Percentiles rank a stretch among this genome's conserved stretches.
Conservation (phyloP, 2,329 filamentous ascomycete species). For the Aspergillus calidoustus region DNA sequence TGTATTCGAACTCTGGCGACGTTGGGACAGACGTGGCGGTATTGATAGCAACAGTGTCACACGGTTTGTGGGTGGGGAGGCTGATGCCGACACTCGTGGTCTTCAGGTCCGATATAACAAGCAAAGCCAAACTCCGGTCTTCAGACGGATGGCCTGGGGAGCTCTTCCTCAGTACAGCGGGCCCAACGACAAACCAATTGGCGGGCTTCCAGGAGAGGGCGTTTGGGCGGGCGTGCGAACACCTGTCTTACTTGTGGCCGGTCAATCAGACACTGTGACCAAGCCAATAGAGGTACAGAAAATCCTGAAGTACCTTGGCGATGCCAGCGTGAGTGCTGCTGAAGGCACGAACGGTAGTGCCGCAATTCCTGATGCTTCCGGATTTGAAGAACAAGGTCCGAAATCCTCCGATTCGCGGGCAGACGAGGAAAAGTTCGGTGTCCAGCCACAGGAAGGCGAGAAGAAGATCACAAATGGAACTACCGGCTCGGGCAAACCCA, state of each 20-base stretch:
- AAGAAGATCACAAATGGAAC: constrained; percentile 20
- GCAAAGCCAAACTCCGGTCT: constrained; percentile 81
- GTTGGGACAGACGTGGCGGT: constrained; percentile 80
- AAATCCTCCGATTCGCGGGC: constrained; percentile 23
- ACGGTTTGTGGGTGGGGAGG: constrained; percentile 64
- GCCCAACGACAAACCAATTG: constrained; percentile 51
- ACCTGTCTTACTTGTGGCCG: constrained; percentile 79
- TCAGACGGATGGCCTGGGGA: constrained; percentile 79
- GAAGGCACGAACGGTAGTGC: constrained; percentile 32
- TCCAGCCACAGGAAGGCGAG: constrained; percentile 29
- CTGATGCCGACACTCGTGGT: constrained; percentile 46
- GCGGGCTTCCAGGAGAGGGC: constrained; percentile 71
- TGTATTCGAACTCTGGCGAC: constrained; percentile 76
- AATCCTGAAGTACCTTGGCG: constrained; percentile 58
- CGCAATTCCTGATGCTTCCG: constrained; percentile 38
- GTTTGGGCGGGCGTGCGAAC: constrained; percentile 74
- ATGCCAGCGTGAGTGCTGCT: constrained; percentile 27
- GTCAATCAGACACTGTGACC: constrained; percentile 76
- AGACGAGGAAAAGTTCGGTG: constrained; percentile 34
- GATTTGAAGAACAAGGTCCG: constrained; percentile 30
- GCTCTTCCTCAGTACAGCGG: constrained; percentile 64
- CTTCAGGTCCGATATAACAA: constrained; percentile 64
- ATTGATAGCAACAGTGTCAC: constrained; percentile 75
- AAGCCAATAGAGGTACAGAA: constrained; percentile 71
- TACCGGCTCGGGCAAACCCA: constrained; percentile 39